Conservation (phyloP, 306 rosid genomes). For the Vachellia pachyceras region DNA sequence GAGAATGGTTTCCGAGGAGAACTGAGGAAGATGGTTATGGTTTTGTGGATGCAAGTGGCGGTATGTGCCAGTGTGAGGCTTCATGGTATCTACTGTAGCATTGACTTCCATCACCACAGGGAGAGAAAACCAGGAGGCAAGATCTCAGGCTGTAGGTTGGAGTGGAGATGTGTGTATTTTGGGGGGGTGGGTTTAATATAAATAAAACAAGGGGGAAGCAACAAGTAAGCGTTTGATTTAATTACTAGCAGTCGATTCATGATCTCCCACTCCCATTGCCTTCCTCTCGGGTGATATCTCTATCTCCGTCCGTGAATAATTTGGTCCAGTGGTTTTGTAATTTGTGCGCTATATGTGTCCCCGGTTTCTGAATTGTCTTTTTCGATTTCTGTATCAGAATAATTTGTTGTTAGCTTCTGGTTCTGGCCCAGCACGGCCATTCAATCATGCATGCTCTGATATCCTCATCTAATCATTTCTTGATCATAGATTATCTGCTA, state of each 20-base stretch:
- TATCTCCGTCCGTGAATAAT: slow-evolving; percentile 48
- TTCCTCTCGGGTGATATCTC: slow-evolving; percentile 35
- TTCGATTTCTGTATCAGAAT: slow-evolving; percentile 46
- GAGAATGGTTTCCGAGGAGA: slow-evolving; percentile 65
- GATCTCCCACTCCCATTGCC: slow-evolving; percentile 35
- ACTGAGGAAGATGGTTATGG: slow-evolving; percentile 43
- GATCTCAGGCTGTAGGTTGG: slow-evolving; percentile 16
- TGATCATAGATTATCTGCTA: slow-evolving; percentile 20
- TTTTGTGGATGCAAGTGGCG: slow-evolving; percentile 41
- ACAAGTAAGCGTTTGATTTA: slow-evolving; percentile 29
- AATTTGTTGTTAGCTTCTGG: slow-evolving; percentile 48
- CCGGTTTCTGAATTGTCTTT: slow-evolving; percentile 54
- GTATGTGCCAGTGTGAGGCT: slow-evolving; percentile 42
- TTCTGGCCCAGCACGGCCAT: slow-evolving; percentile 20
- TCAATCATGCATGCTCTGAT: slow-evolving; percentile 8
- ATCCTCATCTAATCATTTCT: slow-evolving; percentile 30
- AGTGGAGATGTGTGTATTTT: no score
- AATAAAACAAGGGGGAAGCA: slow-evolving; percentile 6
- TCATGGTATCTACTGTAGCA: slow-evolving; percentile 12
- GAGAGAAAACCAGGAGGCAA: slow-evolving; percentile 22
- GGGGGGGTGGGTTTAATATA: slow-evolving; percentile 26
- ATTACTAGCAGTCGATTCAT: slow-evolving; percentile 11
- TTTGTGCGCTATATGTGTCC: slow-evolving; percentile 44
- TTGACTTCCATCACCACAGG: slow-evolving; percentile 66
- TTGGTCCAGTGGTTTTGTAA: slow-evolving; percentile 45